Base-by-base conservation (phyloP, 2,329 filamentous ascomycete species). In the Trichoderma breve region DNA sequence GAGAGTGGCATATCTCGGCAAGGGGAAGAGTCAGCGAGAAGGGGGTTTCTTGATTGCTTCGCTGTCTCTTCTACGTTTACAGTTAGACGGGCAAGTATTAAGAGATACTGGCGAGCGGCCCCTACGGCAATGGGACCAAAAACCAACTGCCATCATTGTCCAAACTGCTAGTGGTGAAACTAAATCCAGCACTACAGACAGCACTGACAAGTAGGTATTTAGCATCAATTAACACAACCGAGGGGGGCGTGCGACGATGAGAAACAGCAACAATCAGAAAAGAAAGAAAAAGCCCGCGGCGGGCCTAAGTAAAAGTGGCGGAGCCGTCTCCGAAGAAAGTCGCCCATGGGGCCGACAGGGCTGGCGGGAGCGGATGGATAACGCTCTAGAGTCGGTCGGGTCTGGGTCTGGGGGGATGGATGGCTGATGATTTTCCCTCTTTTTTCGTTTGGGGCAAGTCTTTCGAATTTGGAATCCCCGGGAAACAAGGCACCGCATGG, bases 321-420 rank as follows among this genome's bases (percentile, higher is more conserved):
- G 53, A 68, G 53, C 18, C n/a, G 34, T 47, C 26, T 68, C 53
- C 65, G 34, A 68, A 36, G 26, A 68, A 34, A 43, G 32, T 15
- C 39, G n/a, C 26, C 47, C 24, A 39, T 58, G 64, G 65, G 65
- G 65, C 62, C 62, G 26, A 64, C 62, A 64, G 62, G 62, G 62
- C 62, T 64, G 30, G 62, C 62, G 39, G 62, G 43, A 51, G 39
- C 24, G 24, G 24, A 43, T 43, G 39, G 39, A 43, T 43, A n/a
- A 43, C 24, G 4, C 32, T 32, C 18, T 24, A 36, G 21, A 26
- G 32, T 24, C n/a, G 11, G 30, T 34, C 28, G 9, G 30, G 55
- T 32, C 55, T 32, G 55, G 55, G 55, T 32, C 55, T 32, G 55
- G 55, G 55, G 55, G 53, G 26, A 55, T 24, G 21, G 24, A 28